Base-by-base conservation (phyloP, 176 grass and related monocot genomes). In the Carex scoparia region DNA sequence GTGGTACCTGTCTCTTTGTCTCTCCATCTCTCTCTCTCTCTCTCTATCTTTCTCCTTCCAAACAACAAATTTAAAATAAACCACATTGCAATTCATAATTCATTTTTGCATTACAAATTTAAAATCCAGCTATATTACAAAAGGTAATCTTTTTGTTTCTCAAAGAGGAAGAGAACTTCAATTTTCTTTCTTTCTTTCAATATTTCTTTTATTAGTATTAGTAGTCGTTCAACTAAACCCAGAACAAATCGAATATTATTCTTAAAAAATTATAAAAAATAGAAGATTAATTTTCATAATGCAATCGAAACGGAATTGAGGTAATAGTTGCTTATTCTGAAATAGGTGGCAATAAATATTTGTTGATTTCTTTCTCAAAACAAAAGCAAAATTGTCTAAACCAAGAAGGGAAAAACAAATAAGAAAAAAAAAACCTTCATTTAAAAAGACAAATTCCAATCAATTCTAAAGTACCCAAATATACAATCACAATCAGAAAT, bases 71-170 rank as follows among this genome's bases (percentile, higher is more conserved):
- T 27, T 10, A 56, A 56, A 79, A 79, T 5, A 58, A 79, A 58
- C 74, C 13, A 79, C 74, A 79, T 79, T 76, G 72, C 11, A 76
- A 55, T 55, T 76, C 48, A 55, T 11, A 76, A 76, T 55, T 14
- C 9, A 14, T 23, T 76, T 76, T 76, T 76, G 6, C 19, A 54
- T 54, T 54, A 13, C 44, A 35, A 35, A 35, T 35, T 35, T 35
- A 35, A 1, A 30, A 76, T 9, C 19, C 12, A 31, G 27, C 42
- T 75, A 53, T 55, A 30, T 7, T 54, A 48, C 69, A 73, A 19
- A 19, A 69, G 23, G 3, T 49, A 48, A 16, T n/a, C 0, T 46
- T n/a, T 19, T 23, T 23, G 23, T 23, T 16, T 76, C n/a, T 13
- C 18, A 76, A 19, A 46, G 49, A 15, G 48, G 4, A 77, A 77